Evolutionary conservation across 208 protist genomes (phyloP).

Genomic region (Porcisia hertigi): DNA sequence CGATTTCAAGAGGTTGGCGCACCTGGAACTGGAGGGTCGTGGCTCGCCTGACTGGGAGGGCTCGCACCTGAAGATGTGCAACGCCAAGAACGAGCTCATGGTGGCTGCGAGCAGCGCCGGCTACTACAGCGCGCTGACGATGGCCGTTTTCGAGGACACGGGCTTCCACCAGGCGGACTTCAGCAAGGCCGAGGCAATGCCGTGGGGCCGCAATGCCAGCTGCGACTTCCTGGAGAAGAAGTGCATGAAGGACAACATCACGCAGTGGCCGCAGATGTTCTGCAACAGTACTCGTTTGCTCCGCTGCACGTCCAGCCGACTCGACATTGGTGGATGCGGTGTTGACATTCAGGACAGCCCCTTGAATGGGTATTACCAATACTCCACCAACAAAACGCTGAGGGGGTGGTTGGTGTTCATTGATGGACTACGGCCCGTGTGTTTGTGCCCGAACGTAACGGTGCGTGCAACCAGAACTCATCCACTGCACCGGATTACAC

Average conservation of each 20-base stretch:
- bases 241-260: conserved; percentile 36
- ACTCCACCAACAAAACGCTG: conserved; percentile 31
- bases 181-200: conserved; percentile 63
- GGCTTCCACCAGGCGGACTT: conserved; percentile 80
- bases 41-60: conserved; percentile 40
- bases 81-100: conserved; percentile 89
- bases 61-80: conserved; percentile 89
- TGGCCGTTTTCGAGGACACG: conserved; percentile 78
- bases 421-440: conserved; percentile 6
- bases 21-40: conserved; percentile 82
- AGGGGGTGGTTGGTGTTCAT: no score
- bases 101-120: no score
- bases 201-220: conserved; percentile 64
- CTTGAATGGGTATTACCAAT: conserved; percentile 37
- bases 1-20: conserved; percentile 45
- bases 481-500: not conserved
- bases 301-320: no score
- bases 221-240: conserved; percentile 54
- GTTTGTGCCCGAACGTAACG: no score
- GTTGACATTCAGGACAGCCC: no score
- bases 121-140: conserved; percentile 68
- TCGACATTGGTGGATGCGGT: no score
- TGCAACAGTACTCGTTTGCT: no score
- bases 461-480: not conserved
- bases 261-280: no score